phyloP scores from a whole-genome alignment of 1,284 basidiomycete genomes.

The Hemileia vastatrix region DNA sequence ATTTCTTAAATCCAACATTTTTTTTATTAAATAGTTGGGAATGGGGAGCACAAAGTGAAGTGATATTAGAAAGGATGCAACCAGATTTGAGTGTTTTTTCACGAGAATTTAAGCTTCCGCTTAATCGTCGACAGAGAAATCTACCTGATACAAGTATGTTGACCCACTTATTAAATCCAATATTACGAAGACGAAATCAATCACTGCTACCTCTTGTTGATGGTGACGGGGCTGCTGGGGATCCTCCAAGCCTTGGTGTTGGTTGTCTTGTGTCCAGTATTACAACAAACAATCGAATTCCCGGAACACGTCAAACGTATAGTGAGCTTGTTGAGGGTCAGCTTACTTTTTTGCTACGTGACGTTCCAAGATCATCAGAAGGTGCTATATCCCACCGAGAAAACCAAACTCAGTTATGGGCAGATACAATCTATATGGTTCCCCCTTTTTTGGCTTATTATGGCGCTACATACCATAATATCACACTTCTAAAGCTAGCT shows the following conservation, averaged over 20 bases:
- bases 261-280: conserved; percentile 58
- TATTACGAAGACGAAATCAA: neutral
- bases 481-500: conserved; percentile 52
- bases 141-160: neutral
- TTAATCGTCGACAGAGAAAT: neutral
- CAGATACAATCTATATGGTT: conserved; percentile 40
- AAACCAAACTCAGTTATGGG: conserved; percentile 25
- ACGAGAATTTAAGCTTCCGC: neutral
- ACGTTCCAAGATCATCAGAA: conserved; percentile 27
- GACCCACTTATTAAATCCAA: conserved; percentile 10
- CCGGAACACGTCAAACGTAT: neutral
- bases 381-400: conserved; percentile 40
- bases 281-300: conserved; percentile 9
- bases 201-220: conserved; percentile 8
- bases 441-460: conserved; percentile 41
- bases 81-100: conserved; percentile 14
- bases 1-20: neutral
- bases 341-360: conserved; percentile 33
- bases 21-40: conserved; percentile 3
- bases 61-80: conserved; percentile 8
- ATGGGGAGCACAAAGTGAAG: conserved; percentile 11
- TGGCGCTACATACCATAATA: conserved; percentile 37
- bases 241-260: conserved; percentile 74
- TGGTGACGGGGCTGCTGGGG: conserved; percentile 57
- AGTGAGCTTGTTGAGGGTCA: conserved; percentile 21